Base-by-base conservation (phyloP, 352 stramenopile species). In the Phytophthora hybrid region DNA sequence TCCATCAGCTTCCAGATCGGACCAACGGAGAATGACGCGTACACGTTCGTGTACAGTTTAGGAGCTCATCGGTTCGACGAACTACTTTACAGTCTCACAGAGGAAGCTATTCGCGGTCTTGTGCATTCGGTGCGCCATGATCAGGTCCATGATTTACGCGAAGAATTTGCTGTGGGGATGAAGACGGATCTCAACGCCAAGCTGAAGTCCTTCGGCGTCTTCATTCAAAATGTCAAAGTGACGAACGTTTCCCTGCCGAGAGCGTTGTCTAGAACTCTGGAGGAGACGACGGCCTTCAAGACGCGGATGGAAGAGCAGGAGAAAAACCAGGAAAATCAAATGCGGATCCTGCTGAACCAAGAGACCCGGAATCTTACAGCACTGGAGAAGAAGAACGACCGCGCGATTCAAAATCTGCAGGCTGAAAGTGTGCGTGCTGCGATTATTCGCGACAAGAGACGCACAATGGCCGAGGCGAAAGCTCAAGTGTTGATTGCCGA, bases 171-270 rank as follows among this genome's bases (percentile, higher is more conserved):
- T 0, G 56, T 86, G 11, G 85, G 81, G 18, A 94, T 95, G 87
- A 89, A 93, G 67, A 92, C 88, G 52, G 88, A 92, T 49, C 57
- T 95, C 21, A 93, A 90, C 56, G 63, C 49, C 53, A 95, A 92
- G 72, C 68, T 95, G 14, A 73, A 69, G 9, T 44, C 54, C 1
- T 93, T 88, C 55, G 87, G 89, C 56, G 85, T 95, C 14, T 83
- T 93, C 63, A 92, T 95, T 53, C 81, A 93, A 65, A 93, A 93
- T 69, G 87, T 93, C 69, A 94, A 94, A 66, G 89, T 96, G 44
- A 94, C 87, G 5, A 88, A 92, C 72, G 87, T 94, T 0, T 85
- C 84, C 18, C 69, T 96, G 9, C 87, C 85, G 0, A 23, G 61
- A 3, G 69, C 77, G 29, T 66, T 96, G 4, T 93, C 85, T 10